Conservation (phyloP, 78 protist genomes). For the Dictyostelium purpureum region DNA sequence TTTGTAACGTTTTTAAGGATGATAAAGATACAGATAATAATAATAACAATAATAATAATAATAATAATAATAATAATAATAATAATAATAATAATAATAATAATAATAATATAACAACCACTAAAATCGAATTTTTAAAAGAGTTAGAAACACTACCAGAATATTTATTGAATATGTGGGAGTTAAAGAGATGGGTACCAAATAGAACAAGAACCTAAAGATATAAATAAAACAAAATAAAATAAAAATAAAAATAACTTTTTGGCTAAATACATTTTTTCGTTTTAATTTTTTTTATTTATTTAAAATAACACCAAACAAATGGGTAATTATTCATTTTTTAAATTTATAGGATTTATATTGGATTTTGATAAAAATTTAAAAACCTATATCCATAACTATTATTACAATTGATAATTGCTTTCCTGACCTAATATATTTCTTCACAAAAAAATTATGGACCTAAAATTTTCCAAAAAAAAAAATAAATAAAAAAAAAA, state of each 20-base stretch:
- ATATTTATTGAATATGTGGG: not conserved
- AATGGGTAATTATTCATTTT: too few relatives aligned
- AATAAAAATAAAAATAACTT: not conserved
- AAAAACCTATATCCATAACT: too few relatives aligned
- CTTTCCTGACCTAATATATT: too few relatives aligned
- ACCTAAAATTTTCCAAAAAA: too few relatives aligned
- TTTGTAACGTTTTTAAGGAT: not conserved
- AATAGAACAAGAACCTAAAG: not conserved
- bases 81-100: too few relatives aligned
- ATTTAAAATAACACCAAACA: not conserved
- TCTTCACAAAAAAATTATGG: too few relatives aligned
- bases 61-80: too few relatives aligned
- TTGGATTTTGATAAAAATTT: too few relatives aligned
- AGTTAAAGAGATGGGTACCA: not conserved
- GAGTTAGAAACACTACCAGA: not conserved
- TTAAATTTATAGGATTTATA: too few relatives aligned
- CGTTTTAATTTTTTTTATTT: not conserved
- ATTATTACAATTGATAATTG: too few relatives aligned
- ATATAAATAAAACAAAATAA: too few relatives aligned
- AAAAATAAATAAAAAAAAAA: too few relatives aligned
- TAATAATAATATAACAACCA: not conserved
- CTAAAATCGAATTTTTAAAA: not conserved
- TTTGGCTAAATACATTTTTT: not conserved
- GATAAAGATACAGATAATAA: not conserved
- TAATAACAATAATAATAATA: not conserved